Conservation (phyloP, 225 moss, liverwort and hornwort genomes). For the Physcomitrium patens region DNA sequence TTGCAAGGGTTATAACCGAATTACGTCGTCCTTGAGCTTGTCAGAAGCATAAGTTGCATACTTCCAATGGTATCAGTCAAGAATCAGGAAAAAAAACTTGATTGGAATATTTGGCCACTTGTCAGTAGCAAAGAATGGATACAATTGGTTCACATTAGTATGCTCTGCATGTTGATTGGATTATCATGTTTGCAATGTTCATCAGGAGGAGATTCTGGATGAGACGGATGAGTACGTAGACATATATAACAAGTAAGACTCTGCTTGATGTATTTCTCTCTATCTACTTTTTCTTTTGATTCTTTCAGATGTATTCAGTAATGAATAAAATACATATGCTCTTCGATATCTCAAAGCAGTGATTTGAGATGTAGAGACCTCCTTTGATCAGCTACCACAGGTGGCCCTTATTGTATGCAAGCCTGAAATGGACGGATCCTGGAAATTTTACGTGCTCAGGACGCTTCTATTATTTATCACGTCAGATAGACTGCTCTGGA, state of each 20-base stretch:
- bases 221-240: conserved; percentile 97
- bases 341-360: no score
- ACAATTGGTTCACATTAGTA: neutral
- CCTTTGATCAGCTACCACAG: neutral
- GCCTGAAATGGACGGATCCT: neutral
- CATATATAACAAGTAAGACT: conserved; percentile 77
- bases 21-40: neutral
- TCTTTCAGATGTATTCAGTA: neutral
- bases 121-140: neutral
- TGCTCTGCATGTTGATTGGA: conserved; percentile 13
- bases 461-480: neutral
- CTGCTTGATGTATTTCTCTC: neutral
- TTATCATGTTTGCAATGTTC: conserved; percentile 1
- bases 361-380: neutral
- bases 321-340: neutral
- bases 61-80: no score
- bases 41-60: no score
- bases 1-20: neutral
- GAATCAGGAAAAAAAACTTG: no score
- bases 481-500: neutral
- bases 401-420: neutral
- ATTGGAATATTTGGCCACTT: no score
- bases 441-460: neutral
- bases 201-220: conserved; percentile 69
- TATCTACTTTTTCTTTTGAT: neutral